Evolutionary conservation across 2,329 filamentous ascomycete species (phyloP), one percentile per base, ranked within the genome.

Genomic region (Xylariaceae sp.): DNA sequence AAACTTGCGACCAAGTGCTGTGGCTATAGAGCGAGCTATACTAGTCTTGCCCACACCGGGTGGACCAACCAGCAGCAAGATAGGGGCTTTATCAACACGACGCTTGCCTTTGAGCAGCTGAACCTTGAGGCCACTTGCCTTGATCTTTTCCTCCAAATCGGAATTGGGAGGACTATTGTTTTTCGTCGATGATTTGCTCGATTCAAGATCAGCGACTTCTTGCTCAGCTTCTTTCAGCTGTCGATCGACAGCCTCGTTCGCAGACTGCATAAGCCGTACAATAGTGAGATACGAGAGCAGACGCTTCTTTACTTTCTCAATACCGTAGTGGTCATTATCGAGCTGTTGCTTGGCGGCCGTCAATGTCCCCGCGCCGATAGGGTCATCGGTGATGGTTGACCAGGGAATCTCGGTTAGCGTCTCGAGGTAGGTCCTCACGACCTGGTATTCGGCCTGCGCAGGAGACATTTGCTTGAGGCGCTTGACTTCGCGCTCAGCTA

Each of bases 271-370:
- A 45, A 98, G 76, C 56, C 93, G 86, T 42, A 98, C 75, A n/a
- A 98, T 93, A 2, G 93, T 94, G 35, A 98, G 76, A 62, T 98
- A 98, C 65, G 97, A 94, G 5, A 98, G 77, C 19, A 98, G 69
- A 35, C 93, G 80, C 76, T 95, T 96, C 80, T 98, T 98, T 62
- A 98, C 92, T 67, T 92, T 94, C 50, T 97, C 90, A 12, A 98
- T 73, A 0, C 93, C 93, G 57, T 97, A 97, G 66, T 98, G 93
- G 62, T 98, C 93, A 53, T 94, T 85, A 59, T 98, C 90, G 5
- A 98, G 78, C 66, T 97, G 93, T 68, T 90, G 88, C 44, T 89
- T 82, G 6, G 93, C 93, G 56, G 78, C 79, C 47, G 79, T 75
- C 45, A 97, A 66, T 0, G 91, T 96, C 8, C 89, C 85, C 0